phyloP scores from a whole-genome alignment of 768 basidiomycete genomes.

The Lanmaoa pseudosensibilis region DNA sequence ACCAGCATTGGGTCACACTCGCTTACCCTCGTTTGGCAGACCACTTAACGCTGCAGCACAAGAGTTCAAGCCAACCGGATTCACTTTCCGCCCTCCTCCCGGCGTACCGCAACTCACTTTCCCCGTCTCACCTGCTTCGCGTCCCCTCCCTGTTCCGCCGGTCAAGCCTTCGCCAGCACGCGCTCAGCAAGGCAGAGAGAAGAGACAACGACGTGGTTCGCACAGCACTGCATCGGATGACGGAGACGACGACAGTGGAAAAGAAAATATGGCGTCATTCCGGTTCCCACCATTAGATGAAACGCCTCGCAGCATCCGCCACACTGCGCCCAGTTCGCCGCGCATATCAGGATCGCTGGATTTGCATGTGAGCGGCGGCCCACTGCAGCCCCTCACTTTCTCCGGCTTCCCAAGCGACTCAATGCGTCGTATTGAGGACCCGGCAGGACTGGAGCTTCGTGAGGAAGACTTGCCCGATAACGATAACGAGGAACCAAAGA shows the following conservation, averaged over 20 bases:
- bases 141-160: slow-evolving; percentile 43
- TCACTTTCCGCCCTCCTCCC: slow-evolving; percentile 74
- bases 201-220: slow-evolving; percentile 65
- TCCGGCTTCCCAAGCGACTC: slow-evolving; percentile 53
- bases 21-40: slow-evolving; percentile 53
- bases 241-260: slow-evolving; percentile 49
- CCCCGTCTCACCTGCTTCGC: slow-evolving; percentile 31
- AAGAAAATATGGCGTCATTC: slow-evolving; percentile 71
- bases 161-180: slow-evolving; percentile 24
- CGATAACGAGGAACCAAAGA: slow-evolving; percentile 11
- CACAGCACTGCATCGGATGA: slow-evolving; percentile 29
- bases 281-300: slow-evolving; percentile 63
- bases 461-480: slow-evolving; percentile 9
- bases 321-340: slow-evolving; percentile 43
- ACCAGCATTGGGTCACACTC: slow-evolving; percentile 38
- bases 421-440: slow-evolving; percentile 22
- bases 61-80: slow-evolving; percentile 77
- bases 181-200: slow-evolving; percentile 71
- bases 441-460: slow-evolving; percentile 8
- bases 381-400: slow-evolving; percentile 57
- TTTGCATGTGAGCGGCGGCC: slow-evolving; percentile 19
- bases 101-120: slow-evolving; percentile 58
- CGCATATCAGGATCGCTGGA: slow-evolving; percentile 31
- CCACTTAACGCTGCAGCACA: slow-evolving; percentile 77
- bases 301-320: slow-evolving; percentile 50